Conservation (phyloP, 257 asterid genomes). For the Solanum piurae region DNA sequence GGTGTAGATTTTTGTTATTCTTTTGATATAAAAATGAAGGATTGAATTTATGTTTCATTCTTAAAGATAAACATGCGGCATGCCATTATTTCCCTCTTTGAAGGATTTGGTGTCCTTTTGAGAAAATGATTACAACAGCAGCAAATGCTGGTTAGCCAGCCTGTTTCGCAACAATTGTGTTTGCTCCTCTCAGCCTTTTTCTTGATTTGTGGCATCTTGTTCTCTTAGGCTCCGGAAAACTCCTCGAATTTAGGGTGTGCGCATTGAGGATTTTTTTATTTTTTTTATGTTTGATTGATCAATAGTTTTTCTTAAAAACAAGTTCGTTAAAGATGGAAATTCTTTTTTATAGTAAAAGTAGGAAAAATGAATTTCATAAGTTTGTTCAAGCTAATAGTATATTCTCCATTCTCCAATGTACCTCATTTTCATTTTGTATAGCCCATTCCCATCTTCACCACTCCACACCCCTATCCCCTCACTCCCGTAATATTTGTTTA, state of each 20-base stretch:
- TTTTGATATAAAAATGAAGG: not conserved
- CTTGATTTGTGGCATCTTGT: not conserved
- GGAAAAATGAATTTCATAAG: not conserved
- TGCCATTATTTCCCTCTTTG: too few species aligned
- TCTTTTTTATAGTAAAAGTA: not conserved
- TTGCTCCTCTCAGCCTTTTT: too few species aligned
- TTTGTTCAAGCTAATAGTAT: too few species aligned
- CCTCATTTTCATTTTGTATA: not conserved
- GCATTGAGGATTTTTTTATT: fast-evolving
- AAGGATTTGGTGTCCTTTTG: not conserved
- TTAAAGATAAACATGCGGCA: not conserved
- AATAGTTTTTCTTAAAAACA: too few species aligned
- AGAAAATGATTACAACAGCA: not conserved
- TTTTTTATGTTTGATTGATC: not conserved
- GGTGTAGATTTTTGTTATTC: not conserved
- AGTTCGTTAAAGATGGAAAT: not conserved
- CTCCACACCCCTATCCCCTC: not conserved
- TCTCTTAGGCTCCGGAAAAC: not conserved
- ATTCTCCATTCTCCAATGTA: not conserved
- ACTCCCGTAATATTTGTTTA: too few species aligned
- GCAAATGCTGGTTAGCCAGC: not conserved
- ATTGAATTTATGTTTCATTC: not conserved
- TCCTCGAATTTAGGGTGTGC: not conserved
- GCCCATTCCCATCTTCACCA: not conserved
- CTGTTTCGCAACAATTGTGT: not conserved